Evolutionary conservation across 169 alveolate genomes (phyloP), one percentile per base, ranked within the genome.

Genomic region (Eimeria falciformis): DNA sequence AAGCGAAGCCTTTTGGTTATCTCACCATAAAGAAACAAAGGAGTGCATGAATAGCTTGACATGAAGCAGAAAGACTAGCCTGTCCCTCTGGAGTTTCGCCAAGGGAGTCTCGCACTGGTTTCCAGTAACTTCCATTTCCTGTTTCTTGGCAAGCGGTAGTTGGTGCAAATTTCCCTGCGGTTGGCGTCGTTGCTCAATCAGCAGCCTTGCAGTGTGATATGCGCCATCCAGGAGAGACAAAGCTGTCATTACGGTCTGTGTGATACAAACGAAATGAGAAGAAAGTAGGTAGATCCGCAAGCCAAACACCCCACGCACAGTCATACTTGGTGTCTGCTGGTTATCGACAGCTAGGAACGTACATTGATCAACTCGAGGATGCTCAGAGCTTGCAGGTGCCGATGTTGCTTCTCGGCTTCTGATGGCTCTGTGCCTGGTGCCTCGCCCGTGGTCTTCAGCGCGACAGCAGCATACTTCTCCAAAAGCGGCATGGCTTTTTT

Each of bases 171-270:
- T 2, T 62, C 12, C 25, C n/a, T 50, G 46, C 87, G 50, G 89
- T 75, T 81, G 89, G 50, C 37, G 58, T 1, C 89, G 73, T 37
- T 81, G 89, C 56, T 81, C 89, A 53, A 81, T 81, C 37, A 50
- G 77, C 62, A 55, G 89, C 56, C 55, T 81, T 7, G 89, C 71
- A 81, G 75, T 75, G 55, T 81, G 89, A 33, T 81, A 81, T 12
- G 89, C 89, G 37, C 75, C 89, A 1, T 81, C 89, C 55, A 81
- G 77, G 40, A 71, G 89, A 81, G 75, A 81, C 33, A 81, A 40
- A 23, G 89, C 50, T 50, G 89, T 25, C 43, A 81, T 53, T 23
- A 81, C 89, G 23, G 89, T 55, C 89, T 81, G 89, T 50, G 47
- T 11, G 29, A 4, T 7, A 40, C 11, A 5, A 53, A 73, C 40